Conservation (phyloP, 2,329 filamentous ascomycete genomes). For the Lojkania enalia region DNA sequence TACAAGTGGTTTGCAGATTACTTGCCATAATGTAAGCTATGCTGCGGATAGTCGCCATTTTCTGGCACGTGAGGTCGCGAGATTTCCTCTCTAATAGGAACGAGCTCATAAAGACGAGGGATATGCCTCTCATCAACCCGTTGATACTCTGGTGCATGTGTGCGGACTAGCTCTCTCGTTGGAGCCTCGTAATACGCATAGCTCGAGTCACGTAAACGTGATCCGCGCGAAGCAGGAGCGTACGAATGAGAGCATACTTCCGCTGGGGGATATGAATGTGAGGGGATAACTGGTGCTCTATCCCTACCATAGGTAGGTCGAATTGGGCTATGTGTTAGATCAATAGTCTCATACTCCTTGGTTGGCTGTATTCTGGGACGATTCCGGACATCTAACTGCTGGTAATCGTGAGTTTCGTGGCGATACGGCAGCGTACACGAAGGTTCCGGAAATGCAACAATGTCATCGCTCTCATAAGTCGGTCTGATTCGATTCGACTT, state of each 20-base stretch:
- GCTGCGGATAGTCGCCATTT: too few relatives aligned
- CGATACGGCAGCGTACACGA: slow-evolving; percentile 1
- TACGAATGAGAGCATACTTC: not conserved
- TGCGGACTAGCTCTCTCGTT: too few relatives aligned
- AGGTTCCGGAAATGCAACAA: slow-evolving; percentile 1
- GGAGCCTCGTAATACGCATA: too few relatives aligned
- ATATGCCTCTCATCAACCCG: not conserved
- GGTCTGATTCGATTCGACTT: slow-evolving; percentile 20
- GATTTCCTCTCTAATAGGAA: too few relatives aligned
- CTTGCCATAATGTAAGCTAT: too few relatives aligned
- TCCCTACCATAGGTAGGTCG: slow-evolving; percentile 9
- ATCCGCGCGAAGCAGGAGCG: not conserved
- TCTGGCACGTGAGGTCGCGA: too few relatives aligned
- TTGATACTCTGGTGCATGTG: not conserved
- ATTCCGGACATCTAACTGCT: slow-evolving; percentile 14
- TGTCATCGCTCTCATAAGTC: slow-evolving; percentile 15
- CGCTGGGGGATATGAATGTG: not conserved
- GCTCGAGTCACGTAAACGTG: not conserved
- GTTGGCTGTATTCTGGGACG: slow-evolving; percentile 13
- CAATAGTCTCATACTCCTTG: slow-evolving; percentile 20
- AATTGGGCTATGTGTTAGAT: slow-evolving; percentile 32
- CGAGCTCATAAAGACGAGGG: too few relatives aligned
- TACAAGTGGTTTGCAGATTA: too few relatives aligned
- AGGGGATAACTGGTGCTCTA: not conserved
- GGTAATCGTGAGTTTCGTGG: slow-evolving; percentile 1